Percentiles rank a stretch among this genome's conserved stretches.
These are phyloP conservation scores for Podila epicladia DNA, from an alignment of 192 early-diverging fungal genomes.

Conservation along the genomic window DNA sequence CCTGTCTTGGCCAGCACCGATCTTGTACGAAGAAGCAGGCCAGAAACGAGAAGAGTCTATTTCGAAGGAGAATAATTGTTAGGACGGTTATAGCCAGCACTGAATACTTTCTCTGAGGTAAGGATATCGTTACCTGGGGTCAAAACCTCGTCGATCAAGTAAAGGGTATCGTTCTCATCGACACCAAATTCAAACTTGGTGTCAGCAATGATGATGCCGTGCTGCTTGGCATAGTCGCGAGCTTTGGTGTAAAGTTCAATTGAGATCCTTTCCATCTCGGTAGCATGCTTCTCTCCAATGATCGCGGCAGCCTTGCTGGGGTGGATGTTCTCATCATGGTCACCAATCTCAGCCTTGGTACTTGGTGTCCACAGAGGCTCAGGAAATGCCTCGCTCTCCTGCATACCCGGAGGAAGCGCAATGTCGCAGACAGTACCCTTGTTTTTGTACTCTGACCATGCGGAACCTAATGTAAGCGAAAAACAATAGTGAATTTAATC, in stretches of 20 bases:
- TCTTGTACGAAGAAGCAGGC: slow-evolving; percentile 83
- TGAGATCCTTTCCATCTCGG: slow-evolving; percentile 78
- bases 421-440: slow-evolving; percentile 96
- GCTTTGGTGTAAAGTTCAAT: slow-evolving; percentile 89
- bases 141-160: slow-evolving; percentile 96
- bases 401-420: slow-evolving; percentile 76
- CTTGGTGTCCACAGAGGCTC: slow-evolving; percentile 94
- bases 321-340: slow-evolving; percentile 99
- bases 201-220: slow-evolving; percentile 98
- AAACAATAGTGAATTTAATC: neutral
- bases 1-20: slow-evolving; percentile 80
- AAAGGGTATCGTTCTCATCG: slow-evolving; percentile 79
- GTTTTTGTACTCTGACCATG: slow-evolving; percentile 94
- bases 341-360: slow-evolving; percentile 98
- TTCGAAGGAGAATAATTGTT: slow-evolving; percentile 16
- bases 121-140: slow-evolving; percentile 76
- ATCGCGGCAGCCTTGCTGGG: slow-evolving; percentile 87
- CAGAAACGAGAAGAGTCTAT: slow-evolving; percentile 97
- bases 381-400: slow-evolving; percentile 87
- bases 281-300: slow-evolving; percentile 83
- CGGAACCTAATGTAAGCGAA: slow-evolving; percentile 71
- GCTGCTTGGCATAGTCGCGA: slow-evolving; percentile 78
- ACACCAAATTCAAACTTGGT: slow-evolving; percentile 99
- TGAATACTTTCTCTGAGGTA: neutral
- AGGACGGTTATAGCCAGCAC: neutral